A percentile compares a stretch with the other conserved stretches of the same genome.
Conservation (phyloP, 2,329 filamentous ascomycete species). For the Diplodia scrobiculata region DNA sequence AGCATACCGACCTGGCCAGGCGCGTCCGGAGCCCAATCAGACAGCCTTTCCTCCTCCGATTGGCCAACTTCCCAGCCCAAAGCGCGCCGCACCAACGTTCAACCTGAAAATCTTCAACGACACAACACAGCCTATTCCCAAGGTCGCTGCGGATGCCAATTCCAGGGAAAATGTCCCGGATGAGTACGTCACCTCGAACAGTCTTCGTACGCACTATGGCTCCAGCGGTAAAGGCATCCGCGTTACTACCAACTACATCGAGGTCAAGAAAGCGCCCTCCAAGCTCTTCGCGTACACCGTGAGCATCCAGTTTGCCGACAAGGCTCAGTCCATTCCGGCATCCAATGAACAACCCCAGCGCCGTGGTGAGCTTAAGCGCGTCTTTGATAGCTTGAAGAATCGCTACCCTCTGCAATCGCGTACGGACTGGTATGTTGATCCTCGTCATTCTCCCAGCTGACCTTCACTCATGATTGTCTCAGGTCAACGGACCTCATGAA, state of each 20-base stretch:
- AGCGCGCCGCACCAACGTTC: background rate
- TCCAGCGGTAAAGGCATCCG: background rate
- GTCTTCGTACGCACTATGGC: background rate
- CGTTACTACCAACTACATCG: slow-evolving; percentile 25
- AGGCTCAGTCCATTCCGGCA: background rate
- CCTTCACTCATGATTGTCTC: background rate
- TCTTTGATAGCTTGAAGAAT: slow-evolving; percentile 14
- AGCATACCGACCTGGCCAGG: background rate
- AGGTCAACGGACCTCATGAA: slow-evolving; percentile 4
- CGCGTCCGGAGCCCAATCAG: background rate
- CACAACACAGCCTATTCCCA: background rate
- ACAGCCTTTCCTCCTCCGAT: background rate
- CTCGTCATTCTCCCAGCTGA: too few relatives aligned
- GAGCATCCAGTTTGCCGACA: background rate
- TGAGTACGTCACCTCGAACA: background rate
- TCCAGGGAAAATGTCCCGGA: background rate
- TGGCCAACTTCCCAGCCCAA: background rate
- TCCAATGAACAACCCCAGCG: background rate
- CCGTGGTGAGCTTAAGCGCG: background rate
- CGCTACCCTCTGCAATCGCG: background rate
- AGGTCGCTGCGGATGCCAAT: background rate
- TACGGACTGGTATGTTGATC: background rate
- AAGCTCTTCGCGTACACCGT: slow-evolving; percentile 17
- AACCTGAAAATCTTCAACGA: background rate
- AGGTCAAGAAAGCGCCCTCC: background rate